Evolutionary conservation across 2,329 filamentous ascomycete genomes (phyloP).

Genomic region (Cercospora sp.): DNA sequence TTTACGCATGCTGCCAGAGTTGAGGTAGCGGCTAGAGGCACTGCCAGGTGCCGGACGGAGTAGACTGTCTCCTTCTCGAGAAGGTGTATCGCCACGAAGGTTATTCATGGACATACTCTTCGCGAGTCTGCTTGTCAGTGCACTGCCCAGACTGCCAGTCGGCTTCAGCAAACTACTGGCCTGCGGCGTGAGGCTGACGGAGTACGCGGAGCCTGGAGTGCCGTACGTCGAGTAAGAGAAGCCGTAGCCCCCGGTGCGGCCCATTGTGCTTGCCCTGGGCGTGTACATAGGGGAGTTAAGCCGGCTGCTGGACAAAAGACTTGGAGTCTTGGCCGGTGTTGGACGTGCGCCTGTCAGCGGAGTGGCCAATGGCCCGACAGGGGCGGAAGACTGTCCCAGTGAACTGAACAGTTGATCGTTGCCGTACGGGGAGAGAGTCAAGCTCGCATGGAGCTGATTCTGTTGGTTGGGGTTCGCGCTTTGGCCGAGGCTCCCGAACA

Average conservation of each 20-base stretch:
- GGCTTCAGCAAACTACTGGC: constrained; percentile 63
- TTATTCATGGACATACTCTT: constrained; percentile 91
- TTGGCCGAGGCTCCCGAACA: constrained; percentile 53
- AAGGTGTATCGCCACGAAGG: constrained; percentile 64
- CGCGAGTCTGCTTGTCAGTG: constrained; percentile 56
- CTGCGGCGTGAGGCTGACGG: constrained; percentile 64
- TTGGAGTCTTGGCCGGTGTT: constrained; percentile 33
- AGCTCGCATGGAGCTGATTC: constrained; percentile 55
- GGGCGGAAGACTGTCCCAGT: constrained; percentile 63
- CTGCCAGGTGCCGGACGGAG: constrained; percentile 64
- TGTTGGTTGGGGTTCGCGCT: constrained; percentile 50
- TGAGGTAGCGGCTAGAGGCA: constrained; percentile 64
- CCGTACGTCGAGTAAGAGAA: constrained; percentile 89
- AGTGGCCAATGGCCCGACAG: constrained; percentile 87
- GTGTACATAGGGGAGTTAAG: constrained; percentile 74
- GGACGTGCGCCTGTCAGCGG: constrained; percentile 69
- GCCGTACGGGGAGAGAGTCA: constrained; percentile 87
- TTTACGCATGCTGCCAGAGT: constrained; percentile 78
- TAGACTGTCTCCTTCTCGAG: constrained; percentile 79
- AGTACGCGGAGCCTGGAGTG: constrained; percentile 59
- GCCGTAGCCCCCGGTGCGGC: constrained; percentile 64
- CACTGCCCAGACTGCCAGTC: constrained; percentile 65
- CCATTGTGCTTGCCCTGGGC: constrained; percentile 53
- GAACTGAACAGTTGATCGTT: constrained; percentile 82
- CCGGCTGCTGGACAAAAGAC: constrained; percentile 34